Conservation (phyloP, 2,329 filamentous ascomycete genomes). For the Blastomyces emzantsi region DNA sequence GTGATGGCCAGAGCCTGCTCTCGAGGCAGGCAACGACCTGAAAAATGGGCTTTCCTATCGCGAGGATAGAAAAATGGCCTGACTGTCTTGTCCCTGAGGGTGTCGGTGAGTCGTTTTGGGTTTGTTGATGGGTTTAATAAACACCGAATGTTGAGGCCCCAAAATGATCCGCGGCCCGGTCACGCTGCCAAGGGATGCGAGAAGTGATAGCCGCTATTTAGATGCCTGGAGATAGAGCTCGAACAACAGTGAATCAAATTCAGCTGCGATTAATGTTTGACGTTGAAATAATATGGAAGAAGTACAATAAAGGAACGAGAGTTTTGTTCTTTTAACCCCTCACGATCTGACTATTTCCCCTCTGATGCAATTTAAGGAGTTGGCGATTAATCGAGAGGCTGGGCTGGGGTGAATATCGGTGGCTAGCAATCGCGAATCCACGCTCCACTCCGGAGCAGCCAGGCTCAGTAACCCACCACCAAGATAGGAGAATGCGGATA, state of each 20-base stretch:
- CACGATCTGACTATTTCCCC: not conserved
- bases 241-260: not conserved
- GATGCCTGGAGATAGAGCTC: not conserved
- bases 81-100: not conserved
- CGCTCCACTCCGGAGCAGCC: too few species aligned
- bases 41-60: not conserved
- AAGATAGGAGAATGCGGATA: not conserved
- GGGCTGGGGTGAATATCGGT: slow-evolving; percentile 6
- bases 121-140: not conserved
- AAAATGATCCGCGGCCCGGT: not conserved
- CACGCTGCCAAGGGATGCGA: slow-evolving; percentile 2
- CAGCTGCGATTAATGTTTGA: not conserved
- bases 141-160: not conserved
- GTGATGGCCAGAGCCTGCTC: not conserved
- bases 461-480: not conserved
- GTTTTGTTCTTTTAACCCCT: not conserved
- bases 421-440: not conserved
- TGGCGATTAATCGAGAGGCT: slow-evolving; percentile 7
- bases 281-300: not conserved
- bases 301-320: not conserved
- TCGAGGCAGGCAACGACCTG: not conserved
- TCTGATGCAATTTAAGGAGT: not conserved
- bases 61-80: not conserved
- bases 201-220: not conserved
- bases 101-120: not conserved